These are phyloP conservation scores for Mycena metata DNA, from an alignment of 768 basidiomycete genomes.

Conservation along the genomic window DNA sequence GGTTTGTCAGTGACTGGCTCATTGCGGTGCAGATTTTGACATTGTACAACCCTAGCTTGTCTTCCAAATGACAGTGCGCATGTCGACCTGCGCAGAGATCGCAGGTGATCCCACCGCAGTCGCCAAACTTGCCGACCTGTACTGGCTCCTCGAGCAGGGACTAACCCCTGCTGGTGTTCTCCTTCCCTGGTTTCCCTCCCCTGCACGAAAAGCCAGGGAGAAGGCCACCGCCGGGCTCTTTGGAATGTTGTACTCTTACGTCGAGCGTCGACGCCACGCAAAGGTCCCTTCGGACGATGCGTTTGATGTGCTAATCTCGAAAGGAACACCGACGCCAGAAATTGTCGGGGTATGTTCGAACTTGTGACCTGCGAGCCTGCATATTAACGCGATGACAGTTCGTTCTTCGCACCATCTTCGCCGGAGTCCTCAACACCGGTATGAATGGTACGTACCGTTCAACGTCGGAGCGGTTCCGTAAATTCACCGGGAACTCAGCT, in stretches of 20 bases:
- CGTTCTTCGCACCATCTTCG: constrained; percentile 28
- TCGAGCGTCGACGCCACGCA: not conserved
- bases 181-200: constrained; percentile 33
- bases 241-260: not conserved
- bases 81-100: constrained; percentile 31
- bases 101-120: constrained; percentile 16
- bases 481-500: not conserved
- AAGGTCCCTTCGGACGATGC: not conserved
- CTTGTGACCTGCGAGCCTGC: too few species aligned
- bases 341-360: too few species aligned
- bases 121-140: constrained; percentile 17
- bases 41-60: constrained; percentile 21
- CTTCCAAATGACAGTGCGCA: constrained; percentile 34
- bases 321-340: too few species aligned
- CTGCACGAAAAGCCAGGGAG: constrained; percentile 24
- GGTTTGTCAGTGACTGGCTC: not conserved
- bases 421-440: constrained; percentile 31
- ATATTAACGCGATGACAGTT: constrained; percentile 12
- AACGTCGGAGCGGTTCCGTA: too few species aligned
- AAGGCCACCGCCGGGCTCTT: not conserved
- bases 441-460: constrained; percentile 10
- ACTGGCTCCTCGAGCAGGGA: constrained; percentile 24
- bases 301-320: not conserved
- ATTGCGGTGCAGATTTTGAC: not conserved
- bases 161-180: constrained; percentile 34